Base-by-base conservation (phyloP, 2,329 filamentous ascomycete species). In the Didymella pinodella region DNA sequence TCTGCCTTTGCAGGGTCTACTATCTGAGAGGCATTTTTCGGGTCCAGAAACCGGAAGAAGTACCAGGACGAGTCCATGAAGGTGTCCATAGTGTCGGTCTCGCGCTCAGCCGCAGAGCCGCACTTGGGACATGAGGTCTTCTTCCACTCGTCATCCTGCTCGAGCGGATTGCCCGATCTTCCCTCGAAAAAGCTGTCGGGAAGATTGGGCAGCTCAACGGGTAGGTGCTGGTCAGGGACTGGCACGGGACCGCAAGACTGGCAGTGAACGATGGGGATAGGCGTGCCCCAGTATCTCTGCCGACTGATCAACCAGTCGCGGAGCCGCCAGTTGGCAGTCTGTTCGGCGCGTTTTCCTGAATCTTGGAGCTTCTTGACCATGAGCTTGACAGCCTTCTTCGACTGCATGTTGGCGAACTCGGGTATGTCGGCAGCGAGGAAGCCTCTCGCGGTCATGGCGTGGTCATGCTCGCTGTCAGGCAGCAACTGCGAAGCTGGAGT, bases 21-120 rank as follows among this genome's bases (percentile, higher is more conserved):
- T 0, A 87, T 87, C 14, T 80, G 74, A 2, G 83, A 70, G 14
- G 81, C 65, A 65, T 95, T 93, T 18, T 87, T 81, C 0, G 90
- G 81, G 68, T 96, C 91, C 28, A 88, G 78, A 68, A 92, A 96
- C 12, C 92, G 86, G 78, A 93, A 87, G 71, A 89, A 96, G 76
- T 97, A 97, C 93, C 93, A 97, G 53, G 92, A 96, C 1, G 92
- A 96, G 78, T 96, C 93, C 61, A 97, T 93, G 78, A 97, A 97
- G 0, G 93, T 97, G 75, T 97, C 93, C 93, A 97, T 96, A 2
- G 93, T 97, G 74, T 97, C 93, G 0, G 93, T 96, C 65, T 97
- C 93, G 63, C 93, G 85, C 73, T 87, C 90, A 7, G 91, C 93
- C 25, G 86, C 78, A 1, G 85, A 83, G 16, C 84, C 80, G 69